Evolutionary conservation across 2,329 filamentous ascomycete species (phyloP).

Genomic region (Ophiostoma pallidulum): DNA sequence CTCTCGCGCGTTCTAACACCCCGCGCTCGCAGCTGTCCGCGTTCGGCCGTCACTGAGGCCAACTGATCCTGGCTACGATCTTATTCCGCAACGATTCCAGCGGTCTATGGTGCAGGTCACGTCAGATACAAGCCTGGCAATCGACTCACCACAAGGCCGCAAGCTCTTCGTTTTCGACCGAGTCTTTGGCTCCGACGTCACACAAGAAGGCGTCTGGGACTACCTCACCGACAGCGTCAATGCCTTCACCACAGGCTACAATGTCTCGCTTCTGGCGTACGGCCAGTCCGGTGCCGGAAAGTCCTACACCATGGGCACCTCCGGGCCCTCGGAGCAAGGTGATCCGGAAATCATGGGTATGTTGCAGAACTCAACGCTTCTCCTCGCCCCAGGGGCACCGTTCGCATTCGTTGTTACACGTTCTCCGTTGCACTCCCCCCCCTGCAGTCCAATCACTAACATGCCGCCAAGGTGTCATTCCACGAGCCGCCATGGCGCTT

Average conservation of each 20-base stretch:
- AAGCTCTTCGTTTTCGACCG: constrained; percentile 96
- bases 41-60: constrained; percentile 78
- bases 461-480: constrained; percentile 67
- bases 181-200: constrained; percentile 75
- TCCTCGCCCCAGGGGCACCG: not conserved
- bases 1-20: constrained; percentile 12
- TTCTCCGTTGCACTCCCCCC: not conserved
- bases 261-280: constrained; percentile 94
- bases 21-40: constrained; percentile 60
- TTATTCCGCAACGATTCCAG: constrained; percentile 93
- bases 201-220: constrained; percentile 87
- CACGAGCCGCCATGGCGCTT: constrained; percentile 73
- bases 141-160: constrained; percentile 84
- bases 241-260: constrained; percentile 92
- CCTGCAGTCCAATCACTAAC: constrained; percentile 1
- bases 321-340: constrained; percentile 68
- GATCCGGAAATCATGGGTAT: constrained; percentile 68
- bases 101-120: constrained; percentile 85
- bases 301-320: constrained; percentile 98
- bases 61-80: constrained; percentile 82
- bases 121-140: constrained; percentile 71
- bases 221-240: constrained; percentile 84
- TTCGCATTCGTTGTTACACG: not conserved
- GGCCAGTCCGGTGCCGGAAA: constrained; percentile 97
- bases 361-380: too few species aligned